Base-by-base conservation (phyloP, 225 moss, liverwort and hornwort genomes). In the Pleurozium schreberi region DNA sequence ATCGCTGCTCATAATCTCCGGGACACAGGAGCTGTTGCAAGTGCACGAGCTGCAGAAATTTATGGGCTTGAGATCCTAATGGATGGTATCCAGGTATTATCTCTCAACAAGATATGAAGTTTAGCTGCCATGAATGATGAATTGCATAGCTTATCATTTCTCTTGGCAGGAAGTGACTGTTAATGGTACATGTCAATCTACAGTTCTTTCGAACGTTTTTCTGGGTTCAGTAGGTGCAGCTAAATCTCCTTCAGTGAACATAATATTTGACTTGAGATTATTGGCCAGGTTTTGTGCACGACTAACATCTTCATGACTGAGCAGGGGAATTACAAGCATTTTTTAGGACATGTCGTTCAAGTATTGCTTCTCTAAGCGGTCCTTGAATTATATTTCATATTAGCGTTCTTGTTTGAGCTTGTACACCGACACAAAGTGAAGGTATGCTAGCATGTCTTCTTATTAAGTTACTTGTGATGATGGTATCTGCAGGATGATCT, bases 21-120 rank as follows among this genome's bases (percentile, higher is more conserved):
- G 84, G 97, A 98, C 66, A 97, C 96, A 45, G 97, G 96, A 86
- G 98, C 98, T 86, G 97, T 98, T 49, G 98, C 98, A 84, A 98
- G 98, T 91, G 91, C 96, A 53, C 93, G 98, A 59, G 98, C 97
- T 87, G 97, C 97, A 85, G 96, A 97, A 91, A 98, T 98, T 63
- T 98, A 98, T 89, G 97, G 98, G 10, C 91, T 98, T 61, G 95
- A 92, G 84, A 96, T 98, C 75, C 89, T 97, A 84, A 93, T 97
- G 88, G 98, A 98, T 91, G 98, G 98, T 65, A 97, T 98, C 71
- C 98, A 98, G 97, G 95, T 95, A 88, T 81, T 34, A 28, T 57
- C 43, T 42, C 88, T 64, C 69, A 42, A 40, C 53, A 23, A 11
- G 74, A 58, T 60, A 59, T 42, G 66, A 87, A 78, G 12, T 83